A percentile compares a stretch with the other conserved stretches of the same genome.
Conservation (phyloP, 2,329 filamentous ascomycete genomes). For the Fusarium domesticum region DNA sequence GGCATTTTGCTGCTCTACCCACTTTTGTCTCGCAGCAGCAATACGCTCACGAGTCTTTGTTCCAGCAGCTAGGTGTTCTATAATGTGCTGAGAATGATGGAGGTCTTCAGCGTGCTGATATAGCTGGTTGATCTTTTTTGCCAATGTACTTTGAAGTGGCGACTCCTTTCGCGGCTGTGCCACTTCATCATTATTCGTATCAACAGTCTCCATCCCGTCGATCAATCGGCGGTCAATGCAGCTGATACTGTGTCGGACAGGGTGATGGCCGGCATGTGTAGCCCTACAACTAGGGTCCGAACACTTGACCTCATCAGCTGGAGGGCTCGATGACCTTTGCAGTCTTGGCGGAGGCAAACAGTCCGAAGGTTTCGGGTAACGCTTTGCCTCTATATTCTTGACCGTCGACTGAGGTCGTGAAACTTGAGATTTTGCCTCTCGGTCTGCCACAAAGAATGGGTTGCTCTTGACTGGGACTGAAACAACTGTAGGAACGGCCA, state of each 20-base stretch:
- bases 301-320: slow-evolving; percentile 22
- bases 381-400: slow-evolving; percentile 17
- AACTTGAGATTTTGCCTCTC: slow-evolving; percentile 15
- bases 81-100: slow-evolving; percentile 34
- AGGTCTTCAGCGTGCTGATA: slow-evolving; percentile 36
- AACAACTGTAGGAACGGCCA: slow-evolving; percentile 8
- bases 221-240: slow-evolving; percentile 24
- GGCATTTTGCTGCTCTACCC: slow-evolving; percentile 4
- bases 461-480: slow-evolving; percentile 28
- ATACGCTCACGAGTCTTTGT: slow-evolving; percentile 4
- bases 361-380: slow-evolving; percentile 27
- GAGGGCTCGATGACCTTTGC: slow-evolving; percentile 9
- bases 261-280: slow-evolving; percentile 26
- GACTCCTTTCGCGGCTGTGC: neutral
- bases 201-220: slow-evolving; percentile 6
- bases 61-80: slow-evolving; percentile 34
- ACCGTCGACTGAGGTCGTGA: slow-evolving; percentile 23
- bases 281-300: slow-evolving; percentile 30
- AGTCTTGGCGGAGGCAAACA: slow-evolving; percentile 28
- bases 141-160: slow-evolving; percentile 10
- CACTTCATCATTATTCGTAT: slow-evolving; percentile 6
- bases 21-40: slow-evolving; percentile 2
- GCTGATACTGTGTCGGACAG: slow-evolving; percentile 34
- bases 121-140: slow-evolving; percentile 30
- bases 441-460: slow-evolving; percentile 35